These are phyloP conservation scores for Cladosporium sp. DNA, from an alignment of 2,329 filamentous ascomycete species.

Conservation along the genomic window DNA sequence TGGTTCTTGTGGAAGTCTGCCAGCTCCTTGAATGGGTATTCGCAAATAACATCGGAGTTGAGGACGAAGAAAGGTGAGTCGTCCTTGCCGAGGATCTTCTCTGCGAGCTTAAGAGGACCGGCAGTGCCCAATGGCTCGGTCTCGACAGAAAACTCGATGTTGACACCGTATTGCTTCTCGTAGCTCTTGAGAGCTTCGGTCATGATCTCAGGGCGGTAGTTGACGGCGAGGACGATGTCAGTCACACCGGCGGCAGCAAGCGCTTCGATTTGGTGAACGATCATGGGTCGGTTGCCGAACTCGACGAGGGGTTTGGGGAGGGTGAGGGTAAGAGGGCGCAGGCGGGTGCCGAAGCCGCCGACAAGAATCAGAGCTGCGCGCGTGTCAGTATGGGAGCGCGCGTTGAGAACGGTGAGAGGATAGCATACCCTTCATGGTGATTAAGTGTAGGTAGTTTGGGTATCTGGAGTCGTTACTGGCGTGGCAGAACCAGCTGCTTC, in stretches of 20 bases:
- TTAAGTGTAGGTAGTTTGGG: constrained; percentile 22
- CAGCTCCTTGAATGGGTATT: constrained; percentile 89
- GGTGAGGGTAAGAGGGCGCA: constrained; percentile 93
- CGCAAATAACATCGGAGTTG: constrained; percentile 97
- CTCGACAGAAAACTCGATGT: constrained; percentile 96
- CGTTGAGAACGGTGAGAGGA: neutral
- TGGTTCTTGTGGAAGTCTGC: constrained; percentile 89
- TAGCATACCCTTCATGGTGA: constrained; percentile 39
- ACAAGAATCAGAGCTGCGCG: constrained; percentile 89
- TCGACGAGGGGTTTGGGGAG: constrained; percentile 97
- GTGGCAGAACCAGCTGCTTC: constrained; percentile 9
- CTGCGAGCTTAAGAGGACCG: constrained; percentile 90
- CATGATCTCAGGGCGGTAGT: constrained; percentile 98
- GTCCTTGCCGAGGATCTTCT: constrained; percentile 88
- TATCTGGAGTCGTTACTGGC: constrained; percentile 6
- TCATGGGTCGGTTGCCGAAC: constrained; percentile 99
- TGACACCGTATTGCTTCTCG: constrained; percentile 86
- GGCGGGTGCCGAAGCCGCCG: constrained; percentile 96
- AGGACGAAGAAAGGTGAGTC: constrained; percentile 95
- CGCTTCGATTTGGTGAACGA: constrained; percentile 94
- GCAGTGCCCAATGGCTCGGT: constrained; percentile 92
- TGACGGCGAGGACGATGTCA: constrained; percentile 96
- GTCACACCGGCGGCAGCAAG: constrained; percentile 91
- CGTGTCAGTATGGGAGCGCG: constrained; percentile 14
- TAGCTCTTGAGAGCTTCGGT: constrained; percentile 92